These are phyloP conservation scores for Barnettozyma sucrosica DNA, from an alignment of 805 yeast species.

Conservation along the genomic window DNA sequence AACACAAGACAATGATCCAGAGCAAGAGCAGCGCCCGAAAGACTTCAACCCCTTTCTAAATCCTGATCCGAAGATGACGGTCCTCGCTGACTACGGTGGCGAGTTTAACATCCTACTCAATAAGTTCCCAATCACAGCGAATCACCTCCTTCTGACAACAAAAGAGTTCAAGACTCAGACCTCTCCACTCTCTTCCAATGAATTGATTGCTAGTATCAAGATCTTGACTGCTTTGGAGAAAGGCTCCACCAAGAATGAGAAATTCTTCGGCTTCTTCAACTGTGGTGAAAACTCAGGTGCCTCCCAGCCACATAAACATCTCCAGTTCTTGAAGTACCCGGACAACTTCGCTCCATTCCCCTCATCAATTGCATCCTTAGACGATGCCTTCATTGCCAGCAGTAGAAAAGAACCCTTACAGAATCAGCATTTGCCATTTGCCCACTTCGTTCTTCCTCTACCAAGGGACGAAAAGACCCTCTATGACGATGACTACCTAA, in stretches of 20 bases:
- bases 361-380: constrained; percentile 39
- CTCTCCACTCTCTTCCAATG: constrained; percentile 65
- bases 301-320: constrained; percentile 89
- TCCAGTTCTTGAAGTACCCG: constrained; percentile 79
- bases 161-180: constrained; percentile 67
- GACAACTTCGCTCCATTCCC: constrained; percentile 52
- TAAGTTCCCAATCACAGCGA: constrained; percentile 78
- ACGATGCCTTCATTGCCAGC: constrained; percentile 49
- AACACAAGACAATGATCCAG: constrained; percentile 30
- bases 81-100: constrained; percentile 45
- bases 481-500: constrained; percentile 49
- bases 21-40: constrained; percentile 28
- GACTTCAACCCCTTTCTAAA: constrained; percentile 67
- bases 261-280: constrained; percentile 81
- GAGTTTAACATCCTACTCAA: constrained; percentile 66
- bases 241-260: constrained; percentile 30
- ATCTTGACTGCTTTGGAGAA: constrained; percentile 46
- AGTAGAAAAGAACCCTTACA: constrained; percentile 53
- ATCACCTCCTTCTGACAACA: constrained; percentile 77
- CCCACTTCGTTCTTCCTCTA: constrained; percentile 74
- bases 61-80: constrained; percentile 71
- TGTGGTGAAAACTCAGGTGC: constrained; percentile 89
- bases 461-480: constrained; percentile 35
- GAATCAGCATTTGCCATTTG: constrained; percentile 60
- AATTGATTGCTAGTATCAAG: constrained; percentile 53